Evolutionary conservation across 805 yeast genomes (phyloP), one percentile per base, ranked within the genome.

Genomic region (Candida germanica): DNA sequence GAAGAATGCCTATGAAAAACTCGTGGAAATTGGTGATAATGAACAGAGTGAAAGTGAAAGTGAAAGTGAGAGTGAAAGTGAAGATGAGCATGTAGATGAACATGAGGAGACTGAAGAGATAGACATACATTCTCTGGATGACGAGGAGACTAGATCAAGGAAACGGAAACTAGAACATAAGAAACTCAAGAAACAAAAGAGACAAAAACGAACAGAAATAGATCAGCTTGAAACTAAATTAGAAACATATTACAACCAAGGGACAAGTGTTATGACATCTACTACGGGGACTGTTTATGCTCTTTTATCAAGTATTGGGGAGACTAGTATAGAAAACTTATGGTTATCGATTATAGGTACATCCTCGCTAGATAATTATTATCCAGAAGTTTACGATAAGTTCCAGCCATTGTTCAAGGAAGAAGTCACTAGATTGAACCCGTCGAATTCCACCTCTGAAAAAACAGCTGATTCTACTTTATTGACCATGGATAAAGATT

Each of bases 291-390:
- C 85, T 40, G 69, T 87, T 3, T 93, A 93, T 58, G 79, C 95
- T 1, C 64, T 93, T 34, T 56, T 89, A 15, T 77, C 96, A 0
- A 66, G 80, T 11, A 76, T 91, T 31, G 97, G 96, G 31, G 95
- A 88, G 52, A 83, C 95, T 1, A 78, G 69, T 47, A 46, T 73
- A 10, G 82, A 78, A 32, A 65, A 65, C 40, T 62, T 94, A 30
- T 93, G 99, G 99, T 67, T 88, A 3, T 73, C 96, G 0, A 81
- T 93, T 2, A 75, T 91, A 9, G 98, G 98, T 1, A 80, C 94
- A 0, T 79, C 93, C 0, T 83, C 97, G 0, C 60, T 88, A 27
- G 91, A 85, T 48, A 68, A 72, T 11, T 75, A 76, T 42, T 79
- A 80, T 46, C 91, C 95, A 2, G 79, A 75, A 36, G 80, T 89